Base-by-base conservation (phyloP, 257 asterid genomes). In the Penstemon davidsonii region DNA sequence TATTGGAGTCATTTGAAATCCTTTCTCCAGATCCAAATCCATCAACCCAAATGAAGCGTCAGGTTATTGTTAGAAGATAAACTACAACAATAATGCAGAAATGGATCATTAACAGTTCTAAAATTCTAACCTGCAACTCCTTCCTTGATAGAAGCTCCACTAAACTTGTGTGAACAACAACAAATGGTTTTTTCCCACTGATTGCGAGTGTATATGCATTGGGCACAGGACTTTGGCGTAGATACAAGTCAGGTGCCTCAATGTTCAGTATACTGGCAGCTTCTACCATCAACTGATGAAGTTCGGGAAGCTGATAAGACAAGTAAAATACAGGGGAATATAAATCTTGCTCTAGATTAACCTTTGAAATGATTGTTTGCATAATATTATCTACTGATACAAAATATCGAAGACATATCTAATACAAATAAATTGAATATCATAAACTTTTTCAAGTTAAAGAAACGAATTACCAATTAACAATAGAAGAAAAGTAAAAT, bases 181-280 rank as follows among this genome's bases (percentile, higher is more conserved):
- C 92, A 77, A 92, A 92, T 1, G 98, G 98, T 59, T 90, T 90
- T 74, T 90, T 92, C 76, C 97, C 98, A 62, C 95, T 77, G 80
- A 92, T 74, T 38, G 98, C 98, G 62, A 92, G 79, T 68, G 98
- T 92, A 77, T 92, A 92, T 51, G 98, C 96, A 71, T 90, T 92
- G 47, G 98, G 96, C 15, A 86, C 83, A 5, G 98, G 97, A 81
- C 96, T 92, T 77, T 92, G 98, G 44, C 95, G 96, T 71, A 92
- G 71, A 60, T 92, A 92, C 13, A 92, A 80, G 78, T 86, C 97
- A 38, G 98, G 97, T 67, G 96, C 80, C 66, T 90, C 98, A 50
- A 74, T 76, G 78, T 80, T 85, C 51, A 92, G 76, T 62, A 84
- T 79, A 60, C 80, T 57, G 63, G 96, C 88, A 9, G 98, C 98